phyloP scores from a whole-genome alignment of 2,329 filamentous ascomycete species.

The Stemphylium lycopersici region DNA sequence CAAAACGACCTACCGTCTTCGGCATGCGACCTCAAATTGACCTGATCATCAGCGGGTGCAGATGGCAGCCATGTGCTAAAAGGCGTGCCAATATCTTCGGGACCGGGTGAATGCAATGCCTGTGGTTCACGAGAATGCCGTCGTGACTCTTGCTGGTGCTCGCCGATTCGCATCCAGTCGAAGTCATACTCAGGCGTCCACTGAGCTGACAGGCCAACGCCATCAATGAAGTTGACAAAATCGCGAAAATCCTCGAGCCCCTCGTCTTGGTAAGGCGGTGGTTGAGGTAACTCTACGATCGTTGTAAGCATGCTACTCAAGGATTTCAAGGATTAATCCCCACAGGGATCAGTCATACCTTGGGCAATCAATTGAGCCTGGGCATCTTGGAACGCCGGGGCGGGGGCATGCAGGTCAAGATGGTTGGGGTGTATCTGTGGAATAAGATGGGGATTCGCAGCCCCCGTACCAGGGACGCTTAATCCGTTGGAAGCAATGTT shows the following conservation, averaged over 20 bases:
- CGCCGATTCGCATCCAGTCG: conserved; percentile 33
- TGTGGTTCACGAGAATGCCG: conserved; percentile 28
- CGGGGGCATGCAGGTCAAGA: conserved; percentile 19
- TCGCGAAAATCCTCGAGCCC: conserved; percentile 40
- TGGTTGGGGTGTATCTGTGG: conserved; percentile 12
- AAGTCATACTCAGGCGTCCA: conserved; percentile 42
- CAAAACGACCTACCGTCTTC: conserved; percentile 18
- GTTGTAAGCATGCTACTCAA: neutral
- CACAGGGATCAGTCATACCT: conserved; percentile 9
- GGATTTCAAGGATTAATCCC: neutral
- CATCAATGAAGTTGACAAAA: conserved; percentile 43
- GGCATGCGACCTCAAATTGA: conserved; percentile 28
- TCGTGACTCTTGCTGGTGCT: conserved; percentile 25
- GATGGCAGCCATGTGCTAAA: conserved; percentile 42
- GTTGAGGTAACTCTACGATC: conserved; percentile 11
- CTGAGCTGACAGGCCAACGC: conserved; percentile 39
- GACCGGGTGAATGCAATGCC: conserved; percentile 18
- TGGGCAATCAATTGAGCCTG: conserved; percentile 22
- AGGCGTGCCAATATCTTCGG: conserved; percentile 39
- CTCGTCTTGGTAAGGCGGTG: conserved; percentile 27
- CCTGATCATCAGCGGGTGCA: conserved; percentile 36
- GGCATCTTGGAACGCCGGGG: conserved; percentile 15
- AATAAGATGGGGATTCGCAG: conserved; percentile 5
- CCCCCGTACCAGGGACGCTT: conserved; percentile 2
- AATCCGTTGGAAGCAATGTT: neutral